Evolutionary conservation across 805 yeast genomes (phyloP), one percentile per base, ranked within the genome.

Genomic region (Saccharomyces kudriavzevii): DNA sequence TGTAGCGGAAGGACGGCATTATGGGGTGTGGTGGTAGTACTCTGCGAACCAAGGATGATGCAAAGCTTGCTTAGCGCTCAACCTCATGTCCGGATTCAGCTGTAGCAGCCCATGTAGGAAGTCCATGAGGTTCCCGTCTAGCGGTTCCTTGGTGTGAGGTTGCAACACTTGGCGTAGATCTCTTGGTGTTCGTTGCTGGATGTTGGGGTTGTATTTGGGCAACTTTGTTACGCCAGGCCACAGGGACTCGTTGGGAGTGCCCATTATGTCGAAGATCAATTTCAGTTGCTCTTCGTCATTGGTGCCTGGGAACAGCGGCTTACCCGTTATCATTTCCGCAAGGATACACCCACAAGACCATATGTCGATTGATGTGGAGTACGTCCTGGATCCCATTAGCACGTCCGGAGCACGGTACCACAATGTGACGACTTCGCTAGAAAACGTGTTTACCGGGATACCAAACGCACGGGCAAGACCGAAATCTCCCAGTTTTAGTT

Each of bases 341-440:
- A 94, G 87, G 49, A 94, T 94, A 68, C 97, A 91, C 14, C 99
- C 99, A 56, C 92, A 87, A 10, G 97, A 89, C 99, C 99, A 94
- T 87, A 94, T 90, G 70, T 94, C 99, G 51, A 94, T 97, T 20
- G 98, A 97, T 0, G 98, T 94, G 35, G 97, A 89, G 70, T 94
- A 94, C 65, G 94, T 97, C 61, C 95, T 88, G 2, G 97, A 97
- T 13, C 99, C 99, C 59, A 94, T 79, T 56, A 94, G 75, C 53
- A 94, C 89, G 72, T 94, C 99, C 3, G 99, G 99, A 0, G 97
- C 89, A 60, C 99, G 78, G 70, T 94, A 94, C 99, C 99, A 94
- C 61, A 94, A 75, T 0, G 99, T 94, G 49, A 94, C 99, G 48
- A 94, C 98, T 70, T 94, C 99, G 72, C 94, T 97, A 11, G 99